Evolutionary conservation across 805 yeast species (phyloP).

Genomic region (Metschnikowia hibisci): DNA sequence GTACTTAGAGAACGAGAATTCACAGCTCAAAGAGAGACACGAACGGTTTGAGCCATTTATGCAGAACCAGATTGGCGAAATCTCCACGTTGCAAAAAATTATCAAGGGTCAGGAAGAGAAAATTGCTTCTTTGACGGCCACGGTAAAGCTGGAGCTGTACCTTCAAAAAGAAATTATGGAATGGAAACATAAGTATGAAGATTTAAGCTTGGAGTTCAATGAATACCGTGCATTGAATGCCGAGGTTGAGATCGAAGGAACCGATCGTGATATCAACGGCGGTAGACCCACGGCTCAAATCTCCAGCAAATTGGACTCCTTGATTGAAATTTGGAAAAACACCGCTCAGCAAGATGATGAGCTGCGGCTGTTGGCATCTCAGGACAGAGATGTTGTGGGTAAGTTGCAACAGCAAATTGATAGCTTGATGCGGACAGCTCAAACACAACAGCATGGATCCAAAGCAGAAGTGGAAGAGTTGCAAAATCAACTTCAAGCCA

Average conservation of each 20-base stretch:
- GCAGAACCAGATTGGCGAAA: slow-evolving; percentile 48
- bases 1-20: slow-evolving; percentile 45
- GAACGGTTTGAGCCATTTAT: slow-evolving; percentile 50
- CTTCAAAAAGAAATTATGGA: slow-evolving; percentile 45
- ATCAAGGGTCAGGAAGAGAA: slow-evolving; percentile 50
- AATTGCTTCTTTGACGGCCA: slow-evolving; percentile 38
- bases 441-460: slow-evolving; percentile 38
- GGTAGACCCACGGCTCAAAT: slow-evolving; percentile 26
- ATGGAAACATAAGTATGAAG: slow-evolving; percentile 44
- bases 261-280: slow-evolving; percentile 14
- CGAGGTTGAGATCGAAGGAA: slow-evolving; percentile 27
- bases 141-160: slow-evolving; percentile 42
- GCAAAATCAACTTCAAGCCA: slow-evolving; percentile 29
- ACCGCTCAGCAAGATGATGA: slow-evolving; percentile 12
- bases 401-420: slow-evolving; percentile 55
- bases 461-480: slow-evolving; percentile 30
- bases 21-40: slow-evolving; percentile 36
- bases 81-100: slow-evolving; percentile 50
- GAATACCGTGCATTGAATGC: slow-evolving; percentile 35
- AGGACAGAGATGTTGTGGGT: slow-evolving; percentile 26
- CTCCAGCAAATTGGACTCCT: slow-evolving; percentile 33
- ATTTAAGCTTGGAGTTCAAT: slow-evolving; percentile 41
- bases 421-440: slow-evolving; percentile 47
- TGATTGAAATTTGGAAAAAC: slow-evolving; percentile 32
- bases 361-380: slow-evolving; percentile 6